These are phyloP conservation scores for Luffa acutangula DNA, from an alignment of 306 rosid species.

Conservation along the genomic window DNA sequence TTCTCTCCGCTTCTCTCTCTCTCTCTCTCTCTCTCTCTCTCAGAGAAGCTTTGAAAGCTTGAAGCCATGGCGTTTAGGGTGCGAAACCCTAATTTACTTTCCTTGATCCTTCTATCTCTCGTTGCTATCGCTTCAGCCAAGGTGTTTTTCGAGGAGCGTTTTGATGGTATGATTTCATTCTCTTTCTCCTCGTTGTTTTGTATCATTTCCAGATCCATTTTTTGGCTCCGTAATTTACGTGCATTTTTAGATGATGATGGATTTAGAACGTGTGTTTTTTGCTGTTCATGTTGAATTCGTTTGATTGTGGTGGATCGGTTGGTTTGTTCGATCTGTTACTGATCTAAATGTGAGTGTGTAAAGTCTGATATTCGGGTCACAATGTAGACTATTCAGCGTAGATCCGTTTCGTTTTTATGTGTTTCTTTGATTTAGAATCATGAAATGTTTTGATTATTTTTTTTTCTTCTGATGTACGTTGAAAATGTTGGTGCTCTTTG, in stretches of 20 bases:
- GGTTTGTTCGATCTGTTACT: background rate
- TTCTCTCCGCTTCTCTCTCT: background rate
- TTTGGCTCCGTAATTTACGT: slow-evolving; percentile 12
- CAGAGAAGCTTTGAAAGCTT: background rate
- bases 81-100: slow-evolving; percentile 49
- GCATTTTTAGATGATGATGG: background rate
- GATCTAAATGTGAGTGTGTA: background rate
- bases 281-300: background rate
- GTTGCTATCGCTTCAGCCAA: slow-evolving; percentile 62
- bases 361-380: background rate
- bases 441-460: background rate
- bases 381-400: background rate
- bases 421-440: background rate
- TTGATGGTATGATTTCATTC: slow-evolving; percentile 42
- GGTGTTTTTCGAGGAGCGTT: slow-evolving; percentile 89
- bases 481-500: background rate
- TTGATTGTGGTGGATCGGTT: background rate
- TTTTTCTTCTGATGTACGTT: background rate
- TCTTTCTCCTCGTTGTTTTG: background rate
- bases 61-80: slow-evolving; percentile 67
- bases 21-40: background rate
- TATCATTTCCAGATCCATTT: background rate
- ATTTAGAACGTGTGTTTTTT: background rate
- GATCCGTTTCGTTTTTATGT: background rate
- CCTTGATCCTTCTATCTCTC: slow-evolving; percentile 45